phyloP scores from a whole-genome alignment of 179 eudicot genomes.

The Patellifolia procumbens region DNA sequence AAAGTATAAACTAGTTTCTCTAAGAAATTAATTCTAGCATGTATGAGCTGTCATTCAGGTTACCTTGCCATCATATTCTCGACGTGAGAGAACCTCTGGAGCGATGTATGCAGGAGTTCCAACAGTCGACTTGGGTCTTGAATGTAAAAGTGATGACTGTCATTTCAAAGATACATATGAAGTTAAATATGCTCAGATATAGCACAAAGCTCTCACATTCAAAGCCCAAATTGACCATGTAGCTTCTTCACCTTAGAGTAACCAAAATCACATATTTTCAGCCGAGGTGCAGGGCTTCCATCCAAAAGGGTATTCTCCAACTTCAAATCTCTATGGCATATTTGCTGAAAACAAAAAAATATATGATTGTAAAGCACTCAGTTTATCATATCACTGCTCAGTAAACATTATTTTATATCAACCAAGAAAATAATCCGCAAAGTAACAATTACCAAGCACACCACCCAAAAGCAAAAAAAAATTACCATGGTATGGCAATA shows the following conservation, averaged over 20 bases:
- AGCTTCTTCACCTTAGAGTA: conserved; percentile 31
- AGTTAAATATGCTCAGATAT: not conserved
- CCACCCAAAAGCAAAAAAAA: conserved; percentile 10
- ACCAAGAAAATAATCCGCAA: not conserved
- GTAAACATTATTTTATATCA: not conserved
- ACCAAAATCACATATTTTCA: conserved; percentile 42
- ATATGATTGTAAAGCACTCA: not conserved
- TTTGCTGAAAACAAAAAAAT: conserved; percentile 33
- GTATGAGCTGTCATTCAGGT: conserved; percentile 1
- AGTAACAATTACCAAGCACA: not conserved
- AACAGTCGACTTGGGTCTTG: conserved; percentile 84
- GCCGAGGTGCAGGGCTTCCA: no score
- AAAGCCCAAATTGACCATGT: not conserved
- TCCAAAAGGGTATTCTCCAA: no score
- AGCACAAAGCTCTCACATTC: not conserved
- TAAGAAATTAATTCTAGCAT: no score
- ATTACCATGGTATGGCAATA: conserved; percentile 50
- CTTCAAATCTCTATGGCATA: conserved; percentile 48
- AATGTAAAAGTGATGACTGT: conserved; percentile 54
- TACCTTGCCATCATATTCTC: conserved; percentile 86
- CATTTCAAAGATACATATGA: conserved; percentile 20
- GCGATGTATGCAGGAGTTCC: conserved; percentile 92
- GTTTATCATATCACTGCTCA: no score
- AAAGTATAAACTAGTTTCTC: no score
- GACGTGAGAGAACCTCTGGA: conserved; percentile 72